A percentile compares a stretch with the other conserved stretches of the same genome.
These are phyloP conservation scores for Trichosporon ovoides DNA, from an alignment of 1,284 basidiomycete species.

Conservation along the genomic window DNA sequence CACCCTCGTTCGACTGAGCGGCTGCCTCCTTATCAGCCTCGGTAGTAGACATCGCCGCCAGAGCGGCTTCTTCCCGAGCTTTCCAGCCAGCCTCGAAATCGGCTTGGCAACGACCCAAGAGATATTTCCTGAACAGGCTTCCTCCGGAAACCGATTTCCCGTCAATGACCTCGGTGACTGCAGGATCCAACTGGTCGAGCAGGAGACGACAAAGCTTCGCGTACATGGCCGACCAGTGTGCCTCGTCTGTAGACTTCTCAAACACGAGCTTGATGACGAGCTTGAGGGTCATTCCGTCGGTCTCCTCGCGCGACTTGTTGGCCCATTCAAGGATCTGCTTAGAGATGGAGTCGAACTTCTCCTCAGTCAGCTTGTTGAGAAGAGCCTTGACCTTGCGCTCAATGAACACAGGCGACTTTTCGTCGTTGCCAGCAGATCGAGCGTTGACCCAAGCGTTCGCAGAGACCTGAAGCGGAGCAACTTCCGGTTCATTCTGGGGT, in stretches of 20 bases:
- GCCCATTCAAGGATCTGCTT: slow-evolving; percentile 90
- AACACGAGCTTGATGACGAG: slow-evolving; percentile 94
- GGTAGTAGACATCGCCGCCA: slow-evolving; percentile 55
- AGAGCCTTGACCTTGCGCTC: slow-evolving; percentile 89
- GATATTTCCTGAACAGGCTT: slow-evolving; percentile 79
- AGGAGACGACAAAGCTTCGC: slow-evolving; percentile 89
- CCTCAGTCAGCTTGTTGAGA: slow-evolving; percentile 95
- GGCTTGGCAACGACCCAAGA: slow-evolving; percentile 86
- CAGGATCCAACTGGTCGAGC: slow-evolving; percentile 79
- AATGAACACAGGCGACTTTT: slow-evolving; percentile 72
- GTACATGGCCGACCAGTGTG: slow-evolving; percentile 94
- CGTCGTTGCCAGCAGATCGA: slow-evolving; percentile 52
- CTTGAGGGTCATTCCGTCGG: slow-evolving; percentile 86
- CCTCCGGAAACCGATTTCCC: slow-evolving; percentile 82
- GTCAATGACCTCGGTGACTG: slow-evolving; percentile 82
- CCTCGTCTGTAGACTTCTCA: slow-evolving; percentile 95
- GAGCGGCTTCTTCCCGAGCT: slow-evolving; percentile 54
- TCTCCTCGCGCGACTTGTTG: slow-evolving; percentile 87
- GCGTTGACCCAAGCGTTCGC: slow-evolving; percentile 73
- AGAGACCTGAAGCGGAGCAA: slow-evolving; percentile 68
- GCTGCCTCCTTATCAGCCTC: slow-evolving; percentile 56
- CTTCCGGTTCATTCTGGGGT: slow-evolving; percentile 49
- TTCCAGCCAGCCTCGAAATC: slow-evolving; percentile 85
- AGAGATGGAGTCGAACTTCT: slow-evolving; percentile 93
- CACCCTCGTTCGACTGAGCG: slow-evolving; percentile 50